Evolutionary conservation across 177 flowering plant species (phyloP), one percentile per base, ranked within the genome.

Genomic region (Vitis hybrid): DNA sequence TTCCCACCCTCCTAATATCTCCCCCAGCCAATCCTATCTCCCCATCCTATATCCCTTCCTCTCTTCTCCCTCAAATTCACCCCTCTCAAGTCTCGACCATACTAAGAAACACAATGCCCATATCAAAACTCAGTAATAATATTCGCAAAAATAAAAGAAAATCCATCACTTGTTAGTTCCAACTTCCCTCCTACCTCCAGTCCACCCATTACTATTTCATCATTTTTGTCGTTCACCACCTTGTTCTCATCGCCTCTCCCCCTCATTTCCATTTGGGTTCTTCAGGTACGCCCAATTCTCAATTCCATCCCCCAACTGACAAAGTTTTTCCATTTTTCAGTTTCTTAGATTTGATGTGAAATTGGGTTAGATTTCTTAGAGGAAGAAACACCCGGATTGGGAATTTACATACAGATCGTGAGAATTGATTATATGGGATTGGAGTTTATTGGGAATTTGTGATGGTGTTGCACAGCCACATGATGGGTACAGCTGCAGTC

Each of bases 401-500:
- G 31, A 4, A 28, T 28, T 28, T 28, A 28, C 31, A 38, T 38
- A 38, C 47, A 38, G 47, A 38, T 38, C 9, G 47, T 38, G 47
- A 38, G 9, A 38, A 38, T 38, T 38, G 47, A 38, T 28, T 28
- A 28, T 28, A 28, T 28, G 31, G 31, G 47, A 38, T 38, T 38
- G 49, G 11, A 60, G 58, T 7, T 50, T 14, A n/a, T 22, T 14
- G 24, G 14, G 47, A 51, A 38, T 50, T 66, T 55, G 15, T 55
- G 58, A 55, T 55, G 58, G 18, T 55, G 7, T 55, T 55, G 58
- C 47, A 38, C 1, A 14, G 72, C 75, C 79, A 69, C 78, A 87
- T 79, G 83, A 91, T 91, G 97, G 90, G 88, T 63, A 83, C 92
- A 6, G 83, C 92, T 71, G 90, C 97, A 58, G 88, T 91, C 67